Evolutionary conservation across 2,329 filamentous ascomycete species (phyloP).

Genomic region (Polytolypa hystricis): DNA sequence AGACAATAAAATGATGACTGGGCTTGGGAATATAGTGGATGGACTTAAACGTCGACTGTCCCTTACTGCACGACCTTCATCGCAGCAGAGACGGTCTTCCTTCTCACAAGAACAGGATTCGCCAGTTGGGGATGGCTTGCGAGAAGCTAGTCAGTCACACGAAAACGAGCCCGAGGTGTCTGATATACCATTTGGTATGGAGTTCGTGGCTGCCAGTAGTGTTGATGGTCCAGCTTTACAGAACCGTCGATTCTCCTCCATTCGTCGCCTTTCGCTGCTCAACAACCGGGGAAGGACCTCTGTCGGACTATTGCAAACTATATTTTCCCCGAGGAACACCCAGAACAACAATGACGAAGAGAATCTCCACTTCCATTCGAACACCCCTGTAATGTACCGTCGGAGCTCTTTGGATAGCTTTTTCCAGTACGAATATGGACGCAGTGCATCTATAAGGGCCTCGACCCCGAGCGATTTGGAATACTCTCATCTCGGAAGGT

Average conservation of each 20-base stretch:
- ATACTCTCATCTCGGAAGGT: conserved; percentile 30
- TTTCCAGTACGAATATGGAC: conserved; percentile 9
- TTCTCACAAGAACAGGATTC: too few relatives aligned
- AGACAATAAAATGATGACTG: background rate
- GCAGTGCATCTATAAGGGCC: conserved; percentile 12
- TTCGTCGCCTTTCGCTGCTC: conserved; percentile 27
- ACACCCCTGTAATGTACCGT: conserved; percentile 3
- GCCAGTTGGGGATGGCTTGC: too few relatives aligned
- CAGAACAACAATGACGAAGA: conserved; percentile 19
- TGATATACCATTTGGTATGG: too few relatives aligned
- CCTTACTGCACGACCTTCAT: conserved; percentile 2
- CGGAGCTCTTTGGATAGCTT: conserved; percentile 6
- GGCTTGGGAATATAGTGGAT: conserved; percentile 4
- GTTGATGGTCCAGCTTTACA: too few relatives aligned
- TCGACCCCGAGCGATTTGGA: conserved; percentile 20
- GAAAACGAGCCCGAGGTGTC: too few relatives aligned
- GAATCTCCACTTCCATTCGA: conserved; percentile 16
- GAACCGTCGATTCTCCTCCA: conserved; percentile 24
- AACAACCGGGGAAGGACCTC: too few relatives aligned
- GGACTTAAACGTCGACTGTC: conserved; percentile 5
- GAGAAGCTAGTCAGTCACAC: too few relatives aligned
- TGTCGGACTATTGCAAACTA: conserved; percentile 5
- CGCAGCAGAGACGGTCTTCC: conserved; percentile 23
- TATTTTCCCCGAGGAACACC: conserved; percentile 20
- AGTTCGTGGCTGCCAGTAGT: too few relatives aligned